These are phyloP conservation scores for Dillenia turbinata DNA, from an alignment of 164 flowering plant species.

Conservation along the genomic window DNA sequence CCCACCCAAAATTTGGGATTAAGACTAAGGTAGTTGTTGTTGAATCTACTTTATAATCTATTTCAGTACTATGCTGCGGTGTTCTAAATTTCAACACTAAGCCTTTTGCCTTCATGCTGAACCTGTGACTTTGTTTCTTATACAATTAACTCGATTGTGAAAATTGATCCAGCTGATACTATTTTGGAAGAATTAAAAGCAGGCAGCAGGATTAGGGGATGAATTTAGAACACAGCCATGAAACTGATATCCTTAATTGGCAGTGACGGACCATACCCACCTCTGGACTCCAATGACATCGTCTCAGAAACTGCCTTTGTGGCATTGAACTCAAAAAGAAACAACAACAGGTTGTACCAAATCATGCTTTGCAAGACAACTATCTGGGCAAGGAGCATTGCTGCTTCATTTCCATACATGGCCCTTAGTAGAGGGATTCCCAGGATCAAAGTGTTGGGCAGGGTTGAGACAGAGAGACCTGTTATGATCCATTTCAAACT, in stretches of 20 bases:
- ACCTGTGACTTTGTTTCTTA: too few relatives aligned
- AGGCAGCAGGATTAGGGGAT: background rate
- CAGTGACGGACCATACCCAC: conserved; percentile 20
- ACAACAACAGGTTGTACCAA: conserved; percentile 71
- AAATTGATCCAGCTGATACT: too few relatives aligned
- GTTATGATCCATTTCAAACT: conserved; percentile 55
- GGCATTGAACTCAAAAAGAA: conserved; percentile 63
- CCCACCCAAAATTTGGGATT: too few relatives aligned
- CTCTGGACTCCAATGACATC: conserved; percentile 31
- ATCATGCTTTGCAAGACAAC: conserved; percentile 66
- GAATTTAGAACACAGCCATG: background rate
- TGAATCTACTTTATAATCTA: too few relatives aligned
- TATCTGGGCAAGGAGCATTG: conserved; percentile 51
- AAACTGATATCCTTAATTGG: conserved; percentile 2
- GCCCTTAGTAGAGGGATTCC: conserved; percentile 78
- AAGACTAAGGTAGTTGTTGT: too few relatives aligned
- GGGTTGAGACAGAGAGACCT: conserved; percentile 61
- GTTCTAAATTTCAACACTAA: too few relatives aligned
- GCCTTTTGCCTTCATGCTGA: too few relatives aligned
- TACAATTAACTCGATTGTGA: too few relatives aligned
- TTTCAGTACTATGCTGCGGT: too few relatives aligned
- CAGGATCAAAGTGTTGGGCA: conserved; percentile 75
- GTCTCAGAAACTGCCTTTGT: conserved; percentile 24
- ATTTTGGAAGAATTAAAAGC: too few relatives aligned
- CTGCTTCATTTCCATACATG: conserved; percentile 68